These are phyloP conservation scores for Kwoniella bestiolae DNA, from an alignment of 768 basidiomycete species.

Conservation along the genomic window DNA sequence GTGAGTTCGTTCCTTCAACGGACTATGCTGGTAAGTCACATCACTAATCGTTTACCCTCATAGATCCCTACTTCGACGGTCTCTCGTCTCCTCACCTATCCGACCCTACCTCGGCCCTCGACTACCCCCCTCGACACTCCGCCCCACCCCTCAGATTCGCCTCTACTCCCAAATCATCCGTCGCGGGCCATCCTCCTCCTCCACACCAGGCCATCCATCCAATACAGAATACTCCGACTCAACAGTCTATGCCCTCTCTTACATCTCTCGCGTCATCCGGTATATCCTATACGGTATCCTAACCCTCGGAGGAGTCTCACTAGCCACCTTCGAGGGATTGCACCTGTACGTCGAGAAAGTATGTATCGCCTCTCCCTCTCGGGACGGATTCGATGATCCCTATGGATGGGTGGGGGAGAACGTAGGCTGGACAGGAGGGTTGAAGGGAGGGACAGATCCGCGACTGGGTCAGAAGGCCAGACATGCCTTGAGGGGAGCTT, in stretches of 20 bases:
- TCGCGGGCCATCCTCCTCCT: constrained; percentile 9
- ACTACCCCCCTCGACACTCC: background rate
- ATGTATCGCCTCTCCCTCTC: constrained; percentile 24
- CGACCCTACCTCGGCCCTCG: background rate
- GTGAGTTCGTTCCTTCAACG: background rate
- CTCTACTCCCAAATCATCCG: constrained; percentile 8
- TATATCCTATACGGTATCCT: constrained; percentile 41
- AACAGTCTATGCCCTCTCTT: constrained; percentile 47
- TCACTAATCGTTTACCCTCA: background rate
- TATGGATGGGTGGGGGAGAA: constrained; percentile 51
- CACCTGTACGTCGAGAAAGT: constrained; percentile 42
- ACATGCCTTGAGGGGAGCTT: constrained; percentile 51
- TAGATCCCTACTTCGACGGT: background rate
- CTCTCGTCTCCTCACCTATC: background rate
- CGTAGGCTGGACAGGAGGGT: constrained; percentile 50
- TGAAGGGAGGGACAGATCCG: constrained; percentile 47
- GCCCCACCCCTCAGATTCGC: background rate
- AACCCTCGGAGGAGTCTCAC: constrained; percentile 18
- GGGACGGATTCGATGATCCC: constrained; percentile 25
- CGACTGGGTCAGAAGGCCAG: constrained; percentile 48
- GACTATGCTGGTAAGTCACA: background rate
- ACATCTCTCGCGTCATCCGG: constrained; percentile 41
- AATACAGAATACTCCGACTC: constrained; percentile 46
- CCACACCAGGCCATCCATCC: constrained; percentile 10
- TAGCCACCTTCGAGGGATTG: constrained; percentile 33